Base-by-base conservation (phyloP, 345 rosid genomes). In the Clarkia xantiana region DNA sequence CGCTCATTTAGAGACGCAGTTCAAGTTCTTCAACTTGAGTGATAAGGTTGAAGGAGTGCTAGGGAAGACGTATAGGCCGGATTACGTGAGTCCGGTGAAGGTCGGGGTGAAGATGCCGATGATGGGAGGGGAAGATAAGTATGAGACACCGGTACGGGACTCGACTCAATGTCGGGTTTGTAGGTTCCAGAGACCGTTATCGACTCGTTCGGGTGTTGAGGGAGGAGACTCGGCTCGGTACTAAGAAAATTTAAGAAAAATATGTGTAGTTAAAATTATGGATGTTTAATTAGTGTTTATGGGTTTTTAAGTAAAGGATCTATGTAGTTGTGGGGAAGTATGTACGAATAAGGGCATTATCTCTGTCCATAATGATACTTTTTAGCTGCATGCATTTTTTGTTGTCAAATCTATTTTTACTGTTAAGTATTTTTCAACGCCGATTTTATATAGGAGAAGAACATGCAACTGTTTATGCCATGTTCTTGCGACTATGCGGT, bases 51-150 rank as follows among this genome's bases (percentile, higher is more conserved):
- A 83, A 47, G 96, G 96, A n/a, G 76, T 86, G 61, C 54, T 86
- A 52, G 96, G 96, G 12, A 80, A 78, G 69, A 83, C 94, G 41
- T 73, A 80, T 68, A 55, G 81, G 73, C 77, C 79, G 11, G 77
- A 58, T 23, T 82, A 83, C 48, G 67, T 71, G 1, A 83, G 84
- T 69, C 71, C 85, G 0, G 94, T 74, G 42, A 86, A 82, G 69
- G 61, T 44, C 14, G 96, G 94, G 10, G 94, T 81, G 14, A 69
- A 83, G 0, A 83, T 83, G 87, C 94, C 94, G 48, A 67, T 83
- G 67, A 71, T 77, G 81, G 94, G 94, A 2, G 90, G 94, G 10
- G 96, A 80, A 46, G 94, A 83, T 61, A 78, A 73, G 66, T 87
- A 80, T 57, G 62, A 72, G 54, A 81, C 89, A 10, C 78, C 75